Percentiles rank a stretch among this genome's conserved stretches.
phyloP scores from a whole-genome alignment of 306 rosid species.

The Crotalaria pallida region DNA sequence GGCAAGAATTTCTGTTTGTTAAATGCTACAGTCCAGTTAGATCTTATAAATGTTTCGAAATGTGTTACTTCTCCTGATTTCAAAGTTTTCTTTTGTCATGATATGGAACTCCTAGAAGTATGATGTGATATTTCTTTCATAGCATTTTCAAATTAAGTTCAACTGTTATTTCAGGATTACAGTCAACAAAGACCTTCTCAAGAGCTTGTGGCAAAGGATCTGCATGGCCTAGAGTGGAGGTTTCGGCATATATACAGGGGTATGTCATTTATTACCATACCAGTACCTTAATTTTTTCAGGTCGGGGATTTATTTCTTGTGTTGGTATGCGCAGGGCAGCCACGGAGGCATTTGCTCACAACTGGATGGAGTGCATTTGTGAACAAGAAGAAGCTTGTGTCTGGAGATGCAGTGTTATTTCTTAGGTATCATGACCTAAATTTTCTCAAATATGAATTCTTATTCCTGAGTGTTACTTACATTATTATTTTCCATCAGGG shows the following conservation, averaged over 20 bases:
- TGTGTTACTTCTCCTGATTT: background rate
- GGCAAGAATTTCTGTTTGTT: too few species aligned
- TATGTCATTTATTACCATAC: conserved; percentile 18
- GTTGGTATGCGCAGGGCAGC: conserved; percentile 68
- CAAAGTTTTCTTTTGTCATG: background rate
- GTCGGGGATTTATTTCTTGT: background rate
- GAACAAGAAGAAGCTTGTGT: conserved; percentile 94
- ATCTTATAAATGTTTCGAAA: background rate
- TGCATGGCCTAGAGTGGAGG: conserved; percentile 89
- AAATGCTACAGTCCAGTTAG: background rate
- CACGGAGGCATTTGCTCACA: conserved; percentile 97
- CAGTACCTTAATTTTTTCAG: background rate
- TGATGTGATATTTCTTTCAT: background rate
- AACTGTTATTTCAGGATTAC: conserved; percentile 58
- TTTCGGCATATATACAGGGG: conserved; percentile 96
- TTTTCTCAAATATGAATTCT: background rate
- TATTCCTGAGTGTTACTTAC: background rate
- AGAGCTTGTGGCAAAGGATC: conserved; percentile 95
- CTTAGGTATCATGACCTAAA: conserved; percentile 55
- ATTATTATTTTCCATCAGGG: conserved; percentile 42
- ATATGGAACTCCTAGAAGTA: background rate
- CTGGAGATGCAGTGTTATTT: conserved; percentile 97
- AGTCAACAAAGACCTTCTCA: conserved; percentile 93
- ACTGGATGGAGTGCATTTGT: conserved; percentile 99
- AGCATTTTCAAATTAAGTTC: background rate